Evolutionary conservation across 2,329 filamentous ascomycete species (phyloP).

Genomic region (Neopestalotiopsis sp.): DNA sequence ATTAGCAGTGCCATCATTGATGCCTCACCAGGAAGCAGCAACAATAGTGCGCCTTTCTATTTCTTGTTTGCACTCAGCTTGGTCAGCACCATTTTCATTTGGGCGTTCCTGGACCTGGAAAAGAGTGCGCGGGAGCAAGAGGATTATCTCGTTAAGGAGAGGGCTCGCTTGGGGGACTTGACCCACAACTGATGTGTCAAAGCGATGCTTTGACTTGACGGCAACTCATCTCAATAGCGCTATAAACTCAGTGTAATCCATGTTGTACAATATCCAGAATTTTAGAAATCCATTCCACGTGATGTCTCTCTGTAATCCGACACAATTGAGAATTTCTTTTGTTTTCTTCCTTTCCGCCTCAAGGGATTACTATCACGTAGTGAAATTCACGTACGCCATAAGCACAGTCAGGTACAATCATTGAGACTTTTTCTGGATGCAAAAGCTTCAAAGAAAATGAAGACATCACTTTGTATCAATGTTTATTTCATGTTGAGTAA

Average conservation of each 20-base stretch:
- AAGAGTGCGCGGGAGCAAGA: conserved; percentile 66
- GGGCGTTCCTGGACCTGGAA: conserved; percentile 63
- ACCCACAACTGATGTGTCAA: background rate
- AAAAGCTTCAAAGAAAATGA: no score
- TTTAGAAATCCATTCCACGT: no score
- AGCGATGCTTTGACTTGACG: background rate
- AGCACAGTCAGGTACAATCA: no score
- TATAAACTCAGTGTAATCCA: background rate
- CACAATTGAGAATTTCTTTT: no score
- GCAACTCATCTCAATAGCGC: background rate
- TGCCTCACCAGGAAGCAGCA: conserved; percentile 55
- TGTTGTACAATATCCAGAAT: background rate
- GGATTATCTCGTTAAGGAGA: conserved; percentile 51
- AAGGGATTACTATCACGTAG: no score
- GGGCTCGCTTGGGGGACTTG: conserved; percentile 18
- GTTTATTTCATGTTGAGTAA: background rate
- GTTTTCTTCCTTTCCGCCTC: no score
- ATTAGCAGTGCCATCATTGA: conserved; percentile 75
- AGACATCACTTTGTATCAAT: no score
- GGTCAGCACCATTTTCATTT: conserved; percentile 58
- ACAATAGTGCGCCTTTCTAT: conserved; percentile 69
- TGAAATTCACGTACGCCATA: no score
- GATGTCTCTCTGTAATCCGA: no score
- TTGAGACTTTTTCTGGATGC: no score
- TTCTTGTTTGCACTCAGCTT: conserved; percentile 66